Base-by-base conservation (phyloP, 2,329 filamentous ascomycete genomes). In the Ophiostoma perfectum region DNA sequence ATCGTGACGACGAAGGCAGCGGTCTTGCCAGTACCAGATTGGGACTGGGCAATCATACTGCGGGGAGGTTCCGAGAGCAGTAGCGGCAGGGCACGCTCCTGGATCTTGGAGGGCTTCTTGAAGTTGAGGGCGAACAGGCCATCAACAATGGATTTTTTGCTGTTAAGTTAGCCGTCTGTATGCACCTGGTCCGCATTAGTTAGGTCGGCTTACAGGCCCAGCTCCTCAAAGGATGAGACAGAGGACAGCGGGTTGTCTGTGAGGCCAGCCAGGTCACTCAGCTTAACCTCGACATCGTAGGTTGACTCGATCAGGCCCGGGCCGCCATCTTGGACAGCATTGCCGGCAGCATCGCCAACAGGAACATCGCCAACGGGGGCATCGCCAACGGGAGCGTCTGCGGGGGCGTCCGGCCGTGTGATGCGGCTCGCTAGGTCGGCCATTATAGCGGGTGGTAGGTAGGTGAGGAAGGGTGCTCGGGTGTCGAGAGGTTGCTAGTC, bases 31-130 rank as follows among this genome's bases (percentile, higher is more conserved):
- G 95, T 99, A 74, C 95, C 95, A 2, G 95, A 99, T 79, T 99
- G 95, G n/a, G 95, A 99, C 80, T 99, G 95, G 3, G 93, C 95
- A 76, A 99, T 94, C 85, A 99, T 90, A 79, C 98, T 98, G 72
- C 85, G 84, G 0, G 94, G 90, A n/a, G 95, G 94, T 76, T 97
- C 83, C 74, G 86, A 82, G 72, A 99, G 86, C 75, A 99, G 90
- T 68, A 99, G 84, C 41, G 95, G 95, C 18, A 99, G 85, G 1
- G 95, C 95, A 74, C 90, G 92, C 78, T 97, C 95, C 81, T 99
- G 95, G 73, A 99, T 96, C 81, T 99, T 99, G 68, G 95, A 98
- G 0, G 95, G 95, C 79, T 96, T 96, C 75, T 89, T 86, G 82
- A 97, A 98, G 80, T 90, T 90, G 85, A 98, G 90, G 67, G 86